Evolutionary conservation across 345 rosid genomes (phyloP).

Genomic region (Noccaea caerulescens): DNA sequence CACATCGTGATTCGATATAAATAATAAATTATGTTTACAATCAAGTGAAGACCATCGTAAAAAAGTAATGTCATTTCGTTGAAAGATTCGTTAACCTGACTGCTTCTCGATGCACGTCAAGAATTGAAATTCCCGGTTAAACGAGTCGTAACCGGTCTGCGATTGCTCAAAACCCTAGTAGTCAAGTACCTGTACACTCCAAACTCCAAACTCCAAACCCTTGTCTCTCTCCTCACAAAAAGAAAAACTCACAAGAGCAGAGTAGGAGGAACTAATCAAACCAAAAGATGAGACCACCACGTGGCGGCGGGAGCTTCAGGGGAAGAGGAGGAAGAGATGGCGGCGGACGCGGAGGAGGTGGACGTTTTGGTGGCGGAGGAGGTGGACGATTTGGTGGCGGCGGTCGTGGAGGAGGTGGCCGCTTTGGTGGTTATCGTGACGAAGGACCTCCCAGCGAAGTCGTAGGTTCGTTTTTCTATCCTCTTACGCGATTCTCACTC

Average conservation of each 20-base stretch:
- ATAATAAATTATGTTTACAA: too few relatives aligned
- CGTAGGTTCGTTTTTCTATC: slow-evolving; percentile 51
- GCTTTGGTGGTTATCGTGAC: slow-evolving; percentile 57
- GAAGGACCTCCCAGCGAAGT: slow-evolving; percentile 94
- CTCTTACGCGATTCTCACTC: slow-evolving; percentile 11
- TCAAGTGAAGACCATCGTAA: too few relatives aligned
- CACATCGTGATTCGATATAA: too few relatives aligned
- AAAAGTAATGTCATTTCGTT: too few relatives aligned
- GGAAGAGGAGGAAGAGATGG: slow-evolving; percentile 62
- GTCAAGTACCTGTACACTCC: neutral
- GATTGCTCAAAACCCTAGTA: slow-evolving; percentile 47
- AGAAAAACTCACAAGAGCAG: slow-evolving; percentile 10
- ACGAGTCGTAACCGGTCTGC: slow-evolving; percentile 22
- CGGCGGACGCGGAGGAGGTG: slow-evolving; percentile 50
- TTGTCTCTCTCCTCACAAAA: neutral
- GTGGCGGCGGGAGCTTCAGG: slow-evolving; percentile 69
- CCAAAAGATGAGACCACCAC: slow-evolving; percentile 60
- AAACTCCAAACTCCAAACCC: too few relatives aligned
- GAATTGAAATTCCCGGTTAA: slow-evolving; percentile 28
- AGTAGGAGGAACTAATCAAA: neutral
- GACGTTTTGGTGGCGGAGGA: slow-evolving; percentile 14
- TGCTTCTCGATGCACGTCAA: neutral
- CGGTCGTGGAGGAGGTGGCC: slow-evolving; percentile 47
- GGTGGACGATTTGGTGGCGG: slow-evolving; percentile 50
- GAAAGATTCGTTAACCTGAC: neutral